A percentile compares a stretch with the other conserved stretches of the same genome.
These are phyloP conservation scores for Coemansia sp. DNA, from an alignment of 192 early-diverging fungal species.

Conservation along the genomic window DNA sequence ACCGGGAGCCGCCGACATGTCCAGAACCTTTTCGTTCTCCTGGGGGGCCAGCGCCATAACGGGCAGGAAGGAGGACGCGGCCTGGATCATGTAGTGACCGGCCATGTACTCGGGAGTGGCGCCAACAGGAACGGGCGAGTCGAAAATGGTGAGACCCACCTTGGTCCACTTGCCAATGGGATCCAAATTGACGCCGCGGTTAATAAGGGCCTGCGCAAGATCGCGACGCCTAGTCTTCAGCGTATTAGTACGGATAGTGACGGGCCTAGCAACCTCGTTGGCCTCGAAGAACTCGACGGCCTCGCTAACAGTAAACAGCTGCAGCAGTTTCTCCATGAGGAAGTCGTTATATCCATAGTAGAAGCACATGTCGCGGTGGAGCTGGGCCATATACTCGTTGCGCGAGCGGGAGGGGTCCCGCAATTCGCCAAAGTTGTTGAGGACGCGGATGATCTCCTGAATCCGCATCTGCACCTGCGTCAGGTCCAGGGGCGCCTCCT, in stretches of 20 bases:
- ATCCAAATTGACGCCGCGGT: constrained; percentile 96
- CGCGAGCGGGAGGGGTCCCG: constrained; percentile 72
- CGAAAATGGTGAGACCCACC: constrained; percentile 95
- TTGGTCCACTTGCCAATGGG: constrained; percentile 99
- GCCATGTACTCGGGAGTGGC: constrained; percentile 99
- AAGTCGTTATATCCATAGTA: constrained; percentile 97
- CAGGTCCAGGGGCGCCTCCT: constrained; percentile 67
- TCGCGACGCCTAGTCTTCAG: constrained; percentile 92
- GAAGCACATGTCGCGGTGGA: constrained; percentile 84
- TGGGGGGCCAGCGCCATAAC: constrained; percentile 95
- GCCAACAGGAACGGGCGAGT: constrained; percentile 92
- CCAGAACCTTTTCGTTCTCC: constrained; percentile 90
- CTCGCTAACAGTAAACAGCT: constrained; percentile 88
- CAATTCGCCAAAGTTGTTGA: constrained; percentile 88
- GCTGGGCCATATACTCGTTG: constrained; percentile 82
- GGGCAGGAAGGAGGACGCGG: constrained; percentile 96
- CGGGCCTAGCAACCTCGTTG: constrained; percentile 94
- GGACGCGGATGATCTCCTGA: constrained; percentile 83
- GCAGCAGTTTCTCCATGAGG: constrained; percentile 86
- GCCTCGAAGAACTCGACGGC: constrained; percentile 99
- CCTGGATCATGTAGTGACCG: constrained; percentile 99
- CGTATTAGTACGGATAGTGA: constrained; percentile 97
- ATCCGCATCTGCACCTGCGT: constrained; percentile 81
- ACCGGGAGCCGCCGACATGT: constrained; percentile 98
- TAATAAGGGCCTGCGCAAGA: constrained; percentile 91